A percentile compares a stretch with the other conserved stretches of the same genome.
phyloP scores from a whole-genome alignment of 2,329 filamentous ascomycete species.

The Aspergillus calidoustus region DNA sequence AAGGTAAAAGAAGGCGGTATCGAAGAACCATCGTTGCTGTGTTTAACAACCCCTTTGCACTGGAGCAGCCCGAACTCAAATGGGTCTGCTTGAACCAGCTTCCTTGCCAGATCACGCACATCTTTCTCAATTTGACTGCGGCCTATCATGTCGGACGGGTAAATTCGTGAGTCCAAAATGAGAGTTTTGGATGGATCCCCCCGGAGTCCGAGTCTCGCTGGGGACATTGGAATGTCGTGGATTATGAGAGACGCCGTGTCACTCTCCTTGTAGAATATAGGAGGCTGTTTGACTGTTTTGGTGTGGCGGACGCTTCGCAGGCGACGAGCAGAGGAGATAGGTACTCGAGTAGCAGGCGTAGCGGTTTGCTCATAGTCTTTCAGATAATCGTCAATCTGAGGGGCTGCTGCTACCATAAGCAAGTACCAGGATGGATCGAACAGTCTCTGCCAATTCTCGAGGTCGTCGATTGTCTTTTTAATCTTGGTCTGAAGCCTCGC shows the following conservation, averaged over 20 bases:
- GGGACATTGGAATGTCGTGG: not conserved
- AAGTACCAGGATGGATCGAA: conserved; percentile 4
- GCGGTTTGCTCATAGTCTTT: not conserved
- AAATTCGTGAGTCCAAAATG: not conserved
- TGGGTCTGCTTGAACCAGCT: not conserved
- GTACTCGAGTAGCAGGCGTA: not conserved
- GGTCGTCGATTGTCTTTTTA: not conserved
- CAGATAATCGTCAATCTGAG: not conserved
- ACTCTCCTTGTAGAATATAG: not conserved
- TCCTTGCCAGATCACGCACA: not conserved
- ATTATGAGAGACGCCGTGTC: not conserved
- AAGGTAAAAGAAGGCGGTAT: not conserved
- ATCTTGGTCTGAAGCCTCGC: not conserved
- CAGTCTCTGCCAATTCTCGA: not conserved
- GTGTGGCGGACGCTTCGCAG: not conserved
- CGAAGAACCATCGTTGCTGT: not conserved
- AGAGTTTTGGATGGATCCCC: not conserved
- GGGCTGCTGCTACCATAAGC: not conserved
- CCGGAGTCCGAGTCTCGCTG: not conserved
- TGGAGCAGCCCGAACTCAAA: conserved; percentile 1
- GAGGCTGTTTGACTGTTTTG: not conserved
- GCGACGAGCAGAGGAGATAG: not conserved
- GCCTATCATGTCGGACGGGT: too few relatives aligned
- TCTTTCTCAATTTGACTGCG: not conserved
- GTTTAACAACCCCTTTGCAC: not conserved